Base-by-base conservation (phyloP, 2,329 filamentous ascomycete genomes). In the Pseudogymnoascus sp. region DNA sequence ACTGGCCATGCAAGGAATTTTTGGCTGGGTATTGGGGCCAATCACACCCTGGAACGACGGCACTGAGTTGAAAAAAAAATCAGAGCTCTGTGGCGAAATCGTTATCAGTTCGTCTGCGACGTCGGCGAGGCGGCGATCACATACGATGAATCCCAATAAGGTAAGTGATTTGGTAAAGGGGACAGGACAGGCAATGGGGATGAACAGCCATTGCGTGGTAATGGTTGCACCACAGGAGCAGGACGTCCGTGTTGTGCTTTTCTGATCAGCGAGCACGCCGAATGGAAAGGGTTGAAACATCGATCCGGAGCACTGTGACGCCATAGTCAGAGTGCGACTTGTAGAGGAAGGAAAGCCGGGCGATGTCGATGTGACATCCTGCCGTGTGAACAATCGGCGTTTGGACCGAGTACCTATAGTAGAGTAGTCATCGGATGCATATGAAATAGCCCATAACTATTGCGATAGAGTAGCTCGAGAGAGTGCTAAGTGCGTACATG, bases 101-200 rank as follows among this genome's bases (percentile, higher is more conserved):
- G 42, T 52, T 52, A 52, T 52, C 42, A 52, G 42, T 52, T 52
- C 42, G 42, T 52, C 23, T 28, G 42, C 42, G 42, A 52, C 42
- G 42, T 52, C 23, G 42, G 42, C 23, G 42, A 30, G 12, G 42
- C 22, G 42, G 25, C 42, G 42, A 52, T 52, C 42, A 23, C 23
- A 52, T 30, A 52, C 30, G 42, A 52, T n/a, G 23, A 16, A 52
- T 28, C 42, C 23, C 5, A 28, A 52, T 30, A 28, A 28, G 42
- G 42, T 52, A 52, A 52, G 41, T 52, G 42, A 52, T 52, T 28
- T 52, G 42, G 42, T 30, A 52, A 52, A 52, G 4, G 22, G 22
- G 41, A 52, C 23, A 28, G 14, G 23, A 25, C 36, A 36, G 33
- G 5, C 16, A 6, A 52, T 52, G 23, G 16, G 23, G 39, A 28